Conservation (phyloP, 129 eudicot species). For the Calendula officinalis region DNA sequence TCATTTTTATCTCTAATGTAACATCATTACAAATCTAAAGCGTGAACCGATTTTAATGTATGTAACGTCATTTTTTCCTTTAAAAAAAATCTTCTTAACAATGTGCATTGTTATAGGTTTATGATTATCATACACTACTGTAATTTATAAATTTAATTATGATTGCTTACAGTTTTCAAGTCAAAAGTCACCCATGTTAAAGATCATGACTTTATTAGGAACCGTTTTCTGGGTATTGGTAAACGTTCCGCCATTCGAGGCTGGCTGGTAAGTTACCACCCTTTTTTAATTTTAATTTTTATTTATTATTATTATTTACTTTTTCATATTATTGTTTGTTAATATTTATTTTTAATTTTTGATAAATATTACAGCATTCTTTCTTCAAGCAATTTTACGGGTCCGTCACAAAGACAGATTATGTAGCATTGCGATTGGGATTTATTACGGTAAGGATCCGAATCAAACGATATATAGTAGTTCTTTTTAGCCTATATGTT, state of each 20-base stretch:
- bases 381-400: conserved; percentile 74
- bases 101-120: not conserved
- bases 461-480: not conserved
- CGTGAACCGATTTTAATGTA: too few relatives aligned
- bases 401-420: conserved; percentile 65
- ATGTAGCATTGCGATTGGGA: conserved; percentile 59
- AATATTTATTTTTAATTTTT: not conserved
- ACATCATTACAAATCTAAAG: too few relatives aligned
- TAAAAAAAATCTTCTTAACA: not conserved
- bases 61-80: not conserved
- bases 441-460: conserved; percentile 49
- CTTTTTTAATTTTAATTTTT: too few relatives aligned
- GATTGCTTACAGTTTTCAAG: conserved; percentile 36
- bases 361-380: conserved; percentile 47
- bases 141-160: not conserved
- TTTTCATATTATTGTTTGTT: too few relatives aligned
- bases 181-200: conserved; percentile 46
- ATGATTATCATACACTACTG: not conserved
- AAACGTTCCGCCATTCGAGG: conserved; percentile 42
- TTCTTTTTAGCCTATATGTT: not conserved
- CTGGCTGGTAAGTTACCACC: conserved; percentile 64
- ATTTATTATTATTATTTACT: not conserved
- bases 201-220: conserved; percentile 51
- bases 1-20: too few relatives aligned
- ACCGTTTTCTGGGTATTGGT: conserved; percentile 54